phyloP scores from a whole-genome alignment of 2,329 filamentous ascomycete species.

The Botrytis pseudocinerea region DNA sequence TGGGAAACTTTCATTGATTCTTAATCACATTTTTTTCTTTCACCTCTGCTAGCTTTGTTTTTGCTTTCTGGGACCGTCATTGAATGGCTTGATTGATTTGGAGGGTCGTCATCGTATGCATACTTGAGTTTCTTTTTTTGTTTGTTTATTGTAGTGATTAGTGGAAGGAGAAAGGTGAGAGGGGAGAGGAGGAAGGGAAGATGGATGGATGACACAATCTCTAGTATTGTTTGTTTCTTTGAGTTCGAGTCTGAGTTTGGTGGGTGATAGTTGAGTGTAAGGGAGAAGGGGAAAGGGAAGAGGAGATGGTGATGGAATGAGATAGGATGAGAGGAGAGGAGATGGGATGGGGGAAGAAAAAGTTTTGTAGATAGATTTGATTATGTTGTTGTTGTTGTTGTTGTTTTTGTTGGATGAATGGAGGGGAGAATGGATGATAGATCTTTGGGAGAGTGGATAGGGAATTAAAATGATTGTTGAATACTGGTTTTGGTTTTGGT shows the following conservation, averaged over 20 bases:
- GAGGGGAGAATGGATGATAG: background rate
- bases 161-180: background rate
- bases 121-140: constrained; percentile 13
- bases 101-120: background rate
- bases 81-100: constrained; percentile 11
- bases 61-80: background rate
- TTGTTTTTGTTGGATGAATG: background rate
- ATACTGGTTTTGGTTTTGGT: background rate
- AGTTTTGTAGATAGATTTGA: background rate
- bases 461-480: background rate
- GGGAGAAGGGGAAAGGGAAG: background rate
- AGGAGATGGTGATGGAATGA: too few relatives aligned
- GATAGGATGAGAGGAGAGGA: too few relatives aligned
- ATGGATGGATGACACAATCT: background rate
- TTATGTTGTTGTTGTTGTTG: background rate
- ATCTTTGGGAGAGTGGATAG: background rate
- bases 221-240: constrained; percentile 5
- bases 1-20: background rate
- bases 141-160: background rate
- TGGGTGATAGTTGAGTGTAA: too few relatives aligned
- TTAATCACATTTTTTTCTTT: constrained; percentile 5
- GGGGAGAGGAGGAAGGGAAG: too few relatives aligned
- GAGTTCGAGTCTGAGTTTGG: background rate
- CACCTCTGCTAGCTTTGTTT: background rate
- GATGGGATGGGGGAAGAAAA: background rate